Evolutionary conservation across 1,284 basidiomycete genomes (phyloP).

Genomic region (Sporisorium scitamineum): DNA sequence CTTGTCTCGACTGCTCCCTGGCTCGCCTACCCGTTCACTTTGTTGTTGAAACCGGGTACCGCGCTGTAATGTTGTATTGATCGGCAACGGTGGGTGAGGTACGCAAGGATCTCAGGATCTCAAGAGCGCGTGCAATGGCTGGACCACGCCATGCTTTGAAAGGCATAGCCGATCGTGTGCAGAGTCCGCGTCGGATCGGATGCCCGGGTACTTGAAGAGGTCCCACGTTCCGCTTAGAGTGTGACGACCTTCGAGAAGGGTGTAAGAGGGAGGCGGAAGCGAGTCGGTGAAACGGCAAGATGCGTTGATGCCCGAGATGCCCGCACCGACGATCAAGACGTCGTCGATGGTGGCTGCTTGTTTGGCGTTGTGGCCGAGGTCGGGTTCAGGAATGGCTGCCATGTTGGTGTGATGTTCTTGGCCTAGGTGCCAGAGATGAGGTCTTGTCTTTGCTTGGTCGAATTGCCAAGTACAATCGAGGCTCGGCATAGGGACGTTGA

Average conservation of each 20-base stretch:
- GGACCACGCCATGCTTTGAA: slow-evolving; percentile 3
- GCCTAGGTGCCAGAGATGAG: neutral
- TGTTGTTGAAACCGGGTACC: neutral
- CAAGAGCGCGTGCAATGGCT: neutral
- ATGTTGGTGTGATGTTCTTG: neutral
- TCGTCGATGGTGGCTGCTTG: neutral
- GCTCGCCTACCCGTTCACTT: neutral
- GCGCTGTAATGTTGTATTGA: neutral
- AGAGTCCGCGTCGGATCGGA: slow-evolving; percentile 1
- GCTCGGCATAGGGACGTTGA: neutral
- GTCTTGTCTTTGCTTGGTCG: neutral
- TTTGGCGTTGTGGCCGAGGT: neutral
- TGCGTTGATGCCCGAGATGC: slow-evolving; percentile 3
- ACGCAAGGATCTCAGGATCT: neutral
- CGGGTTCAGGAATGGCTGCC: neutral
- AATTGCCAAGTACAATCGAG: too few species aligned
- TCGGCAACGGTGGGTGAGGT: neutral
- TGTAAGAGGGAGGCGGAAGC: neutral
- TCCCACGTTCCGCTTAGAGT: neutral
- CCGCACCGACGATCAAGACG: neutral
- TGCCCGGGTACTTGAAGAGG: slow-evolving; percentile 1
- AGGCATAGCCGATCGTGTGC: slow-evolving; percentile 4
- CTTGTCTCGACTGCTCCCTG: neutral
- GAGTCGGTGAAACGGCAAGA: slow-evolving; percentile 2
- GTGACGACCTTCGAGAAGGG: neutral